Evolutionary conservation across 2,329 filamentous ascomycete genomes (phyloP).

Genomic region (Fusarium armeniacum): DNA sequence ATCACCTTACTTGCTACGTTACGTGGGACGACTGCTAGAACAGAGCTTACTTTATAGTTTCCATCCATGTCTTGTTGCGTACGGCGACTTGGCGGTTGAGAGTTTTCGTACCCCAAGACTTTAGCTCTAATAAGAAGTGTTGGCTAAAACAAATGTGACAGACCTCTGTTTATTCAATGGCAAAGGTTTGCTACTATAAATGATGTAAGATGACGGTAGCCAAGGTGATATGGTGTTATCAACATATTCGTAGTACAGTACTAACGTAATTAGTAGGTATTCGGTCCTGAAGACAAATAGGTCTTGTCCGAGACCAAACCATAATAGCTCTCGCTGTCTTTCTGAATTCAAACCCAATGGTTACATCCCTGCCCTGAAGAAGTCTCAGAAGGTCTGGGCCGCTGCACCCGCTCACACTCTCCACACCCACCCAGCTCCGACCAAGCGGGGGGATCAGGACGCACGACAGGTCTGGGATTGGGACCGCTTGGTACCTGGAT

Average conservation of each 20-base stretch:
- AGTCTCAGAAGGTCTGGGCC: constrained; percentile 42
- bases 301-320: constrained; percentile 11
- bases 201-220: constrained; percentile 21
- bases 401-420: constrained; percentile 34
- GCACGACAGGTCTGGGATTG: constrained; percentile 13
- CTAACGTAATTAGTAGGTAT: constrained; percentile 1
- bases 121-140: background rate
- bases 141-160: constrained; percentile 14
- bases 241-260: background rate
- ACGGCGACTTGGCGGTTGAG: constrained; percentile 31
- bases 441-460: constrained; percentile 37
- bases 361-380: constrained; percentile 22
- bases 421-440: constrained; percentile 31
- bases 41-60: constrained; percentile 8
- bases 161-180: constrained; percentile 7
- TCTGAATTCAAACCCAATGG: background rate
- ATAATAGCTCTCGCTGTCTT: background rate
- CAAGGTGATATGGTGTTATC: background rate
- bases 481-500: constrained; percentile 38
- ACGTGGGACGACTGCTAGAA: constrained; percentile 2
- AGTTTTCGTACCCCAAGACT: constrained; percentile 30
- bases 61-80: background rate
- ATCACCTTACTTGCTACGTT: constrained; percentile 9
- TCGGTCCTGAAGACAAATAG: constrained; percentile 19
- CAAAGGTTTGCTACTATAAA: background rate